Evolutionary conservation across 805 yeast species (phyloP).

Genomic region (Wickerhamiella nectarea): DNA sequence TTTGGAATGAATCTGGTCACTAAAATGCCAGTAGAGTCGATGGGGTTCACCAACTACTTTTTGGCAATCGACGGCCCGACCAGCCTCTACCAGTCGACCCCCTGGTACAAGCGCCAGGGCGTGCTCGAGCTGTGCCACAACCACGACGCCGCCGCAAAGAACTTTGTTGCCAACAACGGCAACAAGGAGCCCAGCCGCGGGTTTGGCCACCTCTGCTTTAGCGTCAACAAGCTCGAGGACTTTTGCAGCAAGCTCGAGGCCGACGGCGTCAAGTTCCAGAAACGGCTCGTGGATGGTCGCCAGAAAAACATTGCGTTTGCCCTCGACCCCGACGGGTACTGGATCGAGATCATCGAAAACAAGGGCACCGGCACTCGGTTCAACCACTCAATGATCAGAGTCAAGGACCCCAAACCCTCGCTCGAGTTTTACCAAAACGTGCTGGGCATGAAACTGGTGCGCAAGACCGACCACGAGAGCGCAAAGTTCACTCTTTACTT

Average conservation of each 20-base stretch:
- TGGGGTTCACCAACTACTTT: slow-evolving; percentile 54
- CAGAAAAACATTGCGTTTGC: slow-evolving; percentile 89
- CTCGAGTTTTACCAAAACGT: slow-evolving; percentile 65
- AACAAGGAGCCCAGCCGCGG: slow-evolving; percentile 77
- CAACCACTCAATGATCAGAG: slow-evolving; percentile 88
- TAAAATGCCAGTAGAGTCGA: slow-evolving; percentile 38
- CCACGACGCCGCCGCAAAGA: slow-evolving; percentile 46
- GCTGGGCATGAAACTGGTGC: slow-evolving; percentile 65
- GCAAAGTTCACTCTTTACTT: slow-evolving; percentile 83
- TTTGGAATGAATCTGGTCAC: slow-evolving; percentile 59
- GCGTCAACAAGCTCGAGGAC: slow-evolving; percentile 64
- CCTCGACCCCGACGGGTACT: slow-evolving; percentile 90
- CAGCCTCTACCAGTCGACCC: slow-evolving; percentile 27
- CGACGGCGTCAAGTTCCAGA: slow-evolving; percentile 62
- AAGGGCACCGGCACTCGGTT: slow-evolving; percentile 30
- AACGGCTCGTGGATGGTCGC: slow-evolving; percentile 77
- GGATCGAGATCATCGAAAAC: slow-evolving; percentile 80
- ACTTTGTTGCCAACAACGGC: slow-evolving; percentile 58
- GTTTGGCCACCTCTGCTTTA: slow-evolving; percentile 83
- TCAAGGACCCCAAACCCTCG: slow-evolving; percentile 68
- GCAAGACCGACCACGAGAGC: slow-evolving; percentile 39
- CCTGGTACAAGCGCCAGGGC: slow-evolving; percentile 39
- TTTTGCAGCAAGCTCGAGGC: slow-evolving; percentile 46
- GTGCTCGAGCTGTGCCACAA: slow-evolving; percentile 74
- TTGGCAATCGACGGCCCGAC: slow-evolving; percentile 41